These are phyloP conservation scores for Sclerotinia minor DNA, from an alignment of 2,329 filamentous ascomycete species.

Conservation along the genomic window DNA sequence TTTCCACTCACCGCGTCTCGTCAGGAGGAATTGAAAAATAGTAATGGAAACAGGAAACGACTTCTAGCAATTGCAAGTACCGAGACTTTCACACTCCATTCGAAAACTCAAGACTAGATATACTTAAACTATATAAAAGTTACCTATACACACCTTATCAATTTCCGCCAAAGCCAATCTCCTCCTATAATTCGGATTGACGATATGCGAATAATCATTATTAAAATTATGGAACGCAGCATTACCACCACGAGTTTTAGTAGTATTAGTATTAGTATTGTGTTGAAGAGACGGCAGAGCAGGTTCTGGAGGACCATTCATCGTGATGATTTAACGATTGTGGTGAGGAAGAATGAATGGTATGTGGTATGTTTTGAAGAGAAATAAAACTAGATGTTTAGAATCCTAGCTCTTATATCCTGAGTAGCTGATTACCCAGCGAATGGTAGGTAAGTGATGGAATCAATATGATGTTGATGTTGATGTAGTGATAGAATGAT, in stretches of 20 bases:
- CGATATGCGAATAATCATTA: constrained; percentile 55
- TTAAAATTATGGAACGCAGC: constrained; percentile 70
- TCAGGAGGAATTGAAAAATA: background rate
- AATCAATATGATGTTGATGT: background rate
- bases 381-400: background rate
- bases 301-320: constrained; percentile 35
- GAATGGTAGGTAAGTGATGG: too few species aligned
- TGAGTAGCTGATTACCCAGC: too few species aligned
- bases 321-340: constrained; percentile 26
- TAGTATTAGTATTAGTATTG: too few species aligned
- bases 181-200: constrained; percentile 74
- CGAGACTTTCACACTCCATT: background rate
- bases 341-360: background rate
- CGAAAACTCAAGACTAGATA: constrained; percentile 43
- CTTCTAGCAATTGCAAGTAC: background rate
- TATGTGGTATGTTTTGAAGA: background rate
- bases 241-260: constrained; percentile 60
- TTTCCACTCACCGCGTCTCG: background rate
- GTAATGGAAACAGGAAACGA: constrained; percentile 23
- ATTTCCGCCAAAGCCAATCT: constrained; percentile 70
- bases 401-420: background rate
- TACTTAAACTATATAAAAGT: too few species aligned
- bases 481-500: background rate
- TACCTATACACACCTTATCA: constrained; percentile 31
- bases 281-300: constrained; percentile 27